Percentiles rank a stretch among this genome's conserved stretches.
Conservation (phyloP, 2,329 filamentous ascomycete species). For the Colletotrichum chrysophilum region DNA sequence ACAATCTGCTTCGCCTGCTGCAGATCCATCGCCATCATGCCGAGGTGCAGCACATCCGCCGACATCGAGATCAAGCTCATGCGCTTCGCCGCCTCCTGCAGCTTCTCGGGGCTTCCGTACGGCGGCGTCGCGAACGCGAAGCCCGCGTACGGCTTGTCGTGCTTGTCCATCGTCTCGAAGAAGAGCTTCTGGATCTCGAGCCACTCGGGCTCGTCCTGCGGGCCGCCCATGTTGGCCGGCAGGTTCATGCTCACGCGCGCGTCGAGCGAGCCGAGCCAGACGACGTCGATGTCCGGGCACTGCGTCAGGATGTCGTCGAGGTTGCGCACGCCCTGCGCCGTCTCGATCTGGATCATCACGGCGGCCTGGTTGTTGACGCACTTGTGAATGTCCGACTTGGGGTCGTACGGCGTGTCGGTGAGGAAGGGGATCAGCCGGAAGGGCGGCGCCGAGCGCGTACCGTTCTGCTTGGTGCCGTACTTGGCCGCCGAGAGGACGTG, state of each 20-base stretch:
- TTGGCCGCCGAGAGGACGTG: constrained; percentile 48
- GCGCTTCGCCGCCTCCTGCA: constrained; percentile 29
- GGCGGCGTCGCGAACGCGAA: constrained; percentile 33
- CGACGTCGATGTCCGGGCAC: constrained; percentile 49
- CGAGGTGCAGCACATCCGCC: constrained; percentile 29
- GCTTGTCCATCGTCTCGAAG: constrained; percentile 45
- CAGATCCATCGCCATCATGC: constrained; percentile 25
- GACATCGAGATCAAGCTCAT: constrained; percentile 28
- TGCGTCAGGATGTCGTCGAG: constrained; percentile 54
- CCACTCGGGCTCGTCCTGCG: constrained; percentile 44
- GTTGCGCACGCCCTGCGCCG: constrained; percentile 45
- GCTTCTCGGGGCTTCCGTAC: constrained; percentile 25
- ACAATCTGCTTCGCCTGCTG: not conserved
- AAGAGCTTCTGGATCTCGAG: constrained; percentile 40
- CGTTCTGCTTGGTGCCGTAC: constrained; percentile 43
- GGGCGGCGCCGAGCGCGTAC: constrained; percentile 50
- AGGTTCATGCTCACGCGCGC: constrained; percentile 49
- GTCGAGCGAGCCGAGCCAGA: constrained; percentile 53
- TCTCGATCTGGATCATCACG: constrained; percentile 54
- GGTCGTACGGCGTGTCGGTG: constrained; percentile 39
- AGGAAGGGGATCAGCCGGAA: constrained; percentile 45
- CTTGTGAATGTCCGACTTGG: constrained; percentile 37
- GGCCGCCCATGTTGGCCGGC: constrained; percentile 33
- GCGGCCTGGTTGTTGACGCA: constrained; percentile 52
- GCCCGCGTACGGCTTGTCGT: constrained; percentile 46